These are phyloP conservation scores for Metschnikowia drakensbergensis DNA, from an alignment of 805 yeast species.

Conservation along the genomic window DNA sequence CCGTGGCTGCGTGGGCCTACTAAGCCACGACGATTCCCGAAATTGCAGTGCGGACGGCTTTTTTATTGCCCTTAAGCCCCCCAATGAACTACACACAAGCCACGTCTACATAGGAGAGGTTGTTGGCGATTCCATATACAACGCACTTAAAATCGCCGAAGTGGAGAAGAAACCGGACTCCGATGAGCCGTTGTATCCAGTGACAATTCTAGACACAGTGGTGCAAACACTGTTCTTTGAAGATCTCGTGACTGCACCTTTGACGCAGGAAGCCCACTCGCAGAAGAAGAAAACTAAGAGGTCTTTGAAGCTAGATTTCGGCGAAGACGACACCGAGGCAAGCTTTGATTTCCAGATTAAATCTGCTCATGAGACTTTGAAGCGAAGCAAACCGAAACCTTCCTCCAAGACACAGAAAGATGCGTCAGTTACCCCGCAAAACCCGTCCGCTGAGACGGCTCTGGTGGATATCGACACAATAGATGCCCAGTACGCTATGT, in stretches of 20 bases:
- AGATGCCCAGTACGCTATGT: background rate
- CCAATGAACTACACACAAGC: slow-evolving; percentile 42
- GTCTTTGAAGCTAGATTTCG: slow-evolving; percentile 33
- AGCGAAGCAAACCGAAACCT: background rate
- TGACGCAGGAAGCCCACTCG: background rate
- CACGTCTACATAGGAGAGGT: slow-evolving; percentile 53
- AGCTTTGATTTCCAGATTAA: slow-evolving; percentile 29
- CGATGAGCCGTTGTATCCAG: slow-evolving; percentile 49
- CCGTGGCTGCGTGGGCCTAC: slow-evolving; percentile 56
- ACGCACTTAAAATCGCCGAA: slow-evolving; percentile 46
- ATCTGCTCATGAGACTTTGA: slow-evolving; percentile 37
- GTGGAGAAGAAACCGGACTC: slow-evolving; percentile 41
- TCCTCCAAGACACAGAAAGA: background rate
- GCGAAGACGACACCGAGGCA: slow-evolving; percentile 31
- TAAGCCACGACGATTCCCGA: slow-evolving; percentile 22
- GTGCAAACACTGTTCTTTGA: slow-evolving; percentile 49
- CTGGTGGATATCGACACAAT: background rate
- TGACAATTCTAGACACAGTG: slow-evolving; percentile 36
- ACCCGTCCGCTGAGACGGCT: background rate
- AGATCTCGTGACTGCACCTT: slow-evolving; percentile 26
- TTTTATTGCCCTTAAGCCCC: slow-evolving; percentile 40
- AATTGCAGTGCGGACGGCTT: slow-evolving; percentile 25
- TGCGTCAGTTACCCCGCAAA: background rate
- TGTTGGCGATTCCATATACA: slow-evolving; percentile 53
- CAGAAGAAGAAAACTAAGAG: slow-evolving; percentile 22